Conservation (phyloP, 2,329 filamentous ascomycete genomes). For the Fusarium protoensiforme region DNA sequence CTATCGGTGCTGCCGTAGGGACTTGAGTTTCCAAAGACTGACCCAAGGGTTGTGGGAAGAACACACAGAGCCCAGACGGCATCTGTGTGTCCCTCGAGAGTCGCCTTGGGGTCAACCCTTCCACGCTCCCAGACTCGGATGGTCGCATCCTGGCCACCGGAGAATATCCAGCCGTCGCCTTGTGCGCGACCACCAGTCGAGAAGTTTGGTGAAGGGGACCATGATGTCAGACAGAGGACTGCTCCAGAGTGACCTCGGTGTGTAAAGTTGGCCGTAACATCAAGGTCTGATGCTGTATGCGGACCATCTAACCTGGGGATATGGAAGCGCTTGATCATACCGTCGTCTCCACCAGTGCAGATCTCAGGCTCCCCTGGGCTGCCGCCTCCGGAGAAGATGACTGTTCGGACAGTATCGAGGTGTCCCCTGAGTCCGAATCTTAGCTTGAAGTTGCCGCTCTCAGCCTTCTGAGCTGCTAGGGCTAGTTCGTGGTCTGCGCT, state of each 20-base stretch:
- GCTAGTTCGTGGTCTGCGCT: slow-evolving; percentile 75
- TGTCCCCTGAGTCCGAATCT: slow-evolving; percentile 92
- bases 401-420: slow-evolving; percentile 90
- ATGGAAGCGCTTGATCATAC: slow-evolving; percentile 96
- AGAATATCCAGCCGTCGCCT: slow-evolving; percentile 98
- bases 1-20: slow-evolving; percentile 85
- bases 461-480: slow-evolving; percentile 66
- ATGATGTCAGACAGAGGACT: slow-evolving; percentile 87
- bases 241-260: slow-evolving; percentile 93
- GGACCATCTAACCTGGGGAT: slow-evolving; percentile 81
- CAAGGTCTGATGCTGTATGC: slow-evolving; percentile 78
- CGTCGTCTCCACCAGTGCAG: slow-evolving; percentile 95
- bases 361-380: slow-evolving; percentile 97
- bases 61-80: slow-evolving; percentile 97
- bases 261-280: slow-evolving; percentile 93
- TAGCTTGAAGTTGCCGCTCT: slow-evolving; percentile 87
- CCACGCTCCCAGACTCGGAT: slow-evolving; percentile 96
- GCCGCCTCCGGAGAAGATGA: slow-evolving; percentile 96
- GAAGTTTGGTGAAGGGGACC: slow-evolving; percentile 88
- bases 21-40: slow-evolving; percentile 81
- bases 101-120: slow-evolving; percentile 93
- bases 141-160: slow-evolving; percentile 92
- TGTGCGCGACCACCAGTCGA: slow-evolving; percentile 87
- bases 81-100: slow-evolving; percentile 92
- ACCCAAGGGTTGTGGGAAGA: slow-evolving; percentile 82